Conservation (phyloP, 495 filamentous ascomycete genomes). For the Aspergillus incahuasiensis region DNA sequence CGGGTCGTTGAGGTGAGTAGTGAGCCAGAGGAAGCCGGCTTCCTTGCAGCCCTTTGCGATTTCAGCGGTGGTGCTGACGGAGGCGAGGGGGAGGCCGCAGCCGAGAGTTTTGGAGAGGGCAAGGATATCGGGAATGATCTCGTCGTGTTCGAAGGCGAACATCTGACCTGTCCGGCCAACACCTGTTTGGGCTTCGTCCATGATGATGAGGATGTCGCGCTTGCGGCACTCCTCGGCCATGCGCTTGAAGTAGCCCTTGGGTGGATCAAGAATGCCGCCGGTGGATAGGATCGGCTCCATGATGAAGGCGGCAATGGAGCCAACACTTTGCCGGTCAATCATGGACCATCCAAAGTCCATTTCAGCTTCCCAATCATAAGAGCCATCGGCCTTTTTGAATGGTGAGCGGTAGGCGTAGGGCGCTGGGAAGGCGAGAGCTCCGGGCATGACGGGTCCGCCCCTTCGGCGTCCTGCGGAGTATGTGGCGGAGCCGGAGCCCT, state of each 20-base stretch:
- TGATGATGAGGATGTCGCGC: slow-evolving; percentile 49
- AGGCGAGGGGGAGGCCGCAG: slow-evolving; percentile 47
- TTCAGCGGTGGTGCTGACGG: slow-evolving; percentile 45
- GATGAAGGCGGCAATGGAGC: slow-evolving; percentile 52
- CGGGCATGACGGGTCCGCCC: slow-evolving; percentile 33
- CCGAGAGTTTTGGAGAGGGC: slow-evolving; percentile 52
- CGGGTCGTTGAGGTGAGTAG: slow-evolving; percentile 51
- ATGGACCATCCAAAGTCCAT: slow-evolving; percentile 50
- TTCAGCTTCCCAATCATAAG: slow-evolving; percentile 55
- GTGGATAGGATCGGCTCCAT: slow-evolving; percentile 51
- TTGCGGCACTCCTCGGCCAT: slow-evolving; percentile 44
- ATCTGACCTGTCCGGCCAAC: slow-evolving; percentile 48
- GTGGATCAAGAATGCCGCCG: slow-evolving; percentile 46
- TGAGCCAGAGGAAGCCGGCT: slow-evolving; percentile 25
- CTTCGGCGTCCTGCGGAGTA: slow-evolving; percentile 45
- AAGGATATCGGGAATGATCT: slow-evolving; percentile 49
- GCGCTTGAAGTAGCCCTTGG: slow-evolving; percentile 40
- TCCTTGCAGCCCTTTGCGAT: slow-evolving; percentile 39
- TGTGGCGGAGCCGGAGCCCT: slow-evolving; percentile 37
- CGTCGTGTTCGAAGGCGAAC: slow-evolving; percentile 47
- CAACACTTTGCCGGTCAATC: slow-evolving; percentile 48
- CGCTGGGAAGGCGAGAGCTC: slow-evolving; percentile 44
- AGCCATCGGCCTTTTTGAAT: slow-evolving; percentile 45
- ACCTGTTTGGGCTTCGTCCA: slow-evolving; percentile 54
- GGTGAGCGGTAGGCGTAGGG: slow-evolving; percentile 52